Evolutionary conservation across 108 stramenopile genomes (phyloP).

Genomic region (Chaetoceros tenuissimus): DNA sequence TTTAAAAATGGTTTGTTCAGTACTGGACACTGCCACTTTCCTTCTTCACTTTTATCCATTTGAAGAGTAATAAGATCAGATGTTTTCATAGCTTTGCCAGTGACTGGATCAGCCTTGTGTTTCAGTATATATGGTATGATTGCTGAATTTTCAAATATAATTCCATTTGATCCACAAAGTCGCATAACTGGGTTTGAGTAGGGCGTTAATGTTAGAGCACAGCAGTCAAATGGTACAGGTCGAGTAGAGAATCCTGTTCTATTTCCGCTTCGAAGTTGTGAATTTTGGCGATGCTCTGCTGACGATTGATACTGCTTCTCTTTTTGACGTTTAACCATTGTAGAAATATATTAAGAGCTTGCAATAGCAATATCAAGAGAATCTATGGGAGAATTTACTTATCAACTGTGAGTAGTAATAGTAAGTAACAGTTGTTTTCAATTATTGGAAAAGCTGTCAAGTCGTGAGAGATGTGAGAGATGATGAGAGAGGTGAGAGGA

Average conservation of each 20-base stretch:
- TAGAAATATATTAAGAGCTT: background rate
- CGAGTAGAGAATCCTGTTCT: constrained; percentile 15
- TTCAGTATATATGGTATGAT: constrained; percentile 82
- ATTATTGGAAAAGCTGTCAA: too few species aligned
- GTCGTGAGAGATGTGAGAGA: too few species aligned
- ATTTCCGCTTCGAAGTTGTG: constrained; percentile 42
- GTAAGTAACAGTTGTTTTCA: too few species aligned
- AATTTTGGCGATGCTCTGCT: constrained; percentile 53
- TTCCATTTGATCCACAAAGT: constrained; percentile 62
- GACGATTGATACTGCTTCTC: constrained; percentile 83
- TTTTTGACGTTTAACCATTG: constrained; percentile 82
- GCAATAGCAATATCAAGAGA: too few species aligned
- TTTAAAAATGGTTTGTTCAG: constrained; percentile 86
- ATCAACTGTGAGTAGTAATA: too few species aligned
- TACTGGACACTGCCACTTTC: constrained; percentile 95
- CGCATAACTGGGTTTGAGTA: constrained; percentile 46
- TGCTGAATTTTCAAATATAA: constrained; percentile 86
- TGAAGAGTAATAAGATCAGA: constrained; percentile 74
- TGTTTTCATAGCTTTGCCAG: constrained; percentile 44
- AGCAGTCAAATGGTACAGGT: constrained; percentile 90
- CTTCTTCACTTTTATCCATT: constrained; percentile 81
- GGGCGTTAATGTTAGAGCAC: constrained; percentile 87
- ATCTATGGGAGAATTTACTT: too few species aligned
- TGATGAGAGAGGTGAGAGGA: too few species aligned
- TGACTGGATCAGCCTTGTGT: constrained; percentile 82